A percentile compares a stretch with the other conserved stretches of the same genome.
These are phyloP conservation scores for Friedmanniomyces endolithicus DNA, from an alignment of 495 filamentous ascomycete genomes.

Conservation along the genomic window DNA sequence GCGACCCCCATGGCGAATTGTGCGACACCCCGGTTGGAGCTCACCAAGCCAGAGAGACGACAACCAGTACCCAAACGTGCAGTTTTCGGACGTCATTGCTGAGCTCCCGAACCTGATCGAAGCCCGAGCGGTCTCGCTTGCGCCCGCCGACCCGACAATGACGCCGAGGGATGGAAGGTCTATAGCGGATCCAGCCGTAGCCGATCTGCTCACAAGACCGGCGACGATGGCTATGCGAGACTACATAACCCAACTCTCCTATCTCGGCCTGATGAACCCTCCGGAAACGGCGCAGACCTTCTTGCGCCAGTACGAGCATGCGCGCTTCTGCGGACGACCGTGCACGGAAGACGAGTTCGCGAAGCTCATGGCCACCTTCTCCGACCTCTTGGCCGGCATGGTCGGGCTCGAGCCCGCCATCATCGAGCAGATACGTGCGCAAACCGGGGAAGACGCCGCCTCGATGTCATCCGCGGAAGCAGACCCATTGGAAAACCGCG, in stretches of 20 bases:
- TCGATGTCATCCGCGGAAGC: neutral
- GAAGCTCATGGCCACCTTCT: constrained; percentile 75
- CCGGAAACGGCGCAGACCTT: constrained; percentile 49
- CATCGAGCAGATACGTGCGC: constrained; percentile 16
- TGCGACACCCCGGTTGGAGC: constrained; percentile 83
- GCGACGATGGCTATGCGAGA: constrained; percentile 64
- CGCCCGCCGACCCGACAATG: constrained; percentile 45
- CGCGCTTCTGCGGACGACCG: constrained; percentile 57
- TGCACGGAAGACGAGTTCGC: constrained; percentile 60
- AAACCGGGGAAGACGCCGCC: neutral
- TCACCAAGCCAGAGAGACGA: constrained; percentile 46
- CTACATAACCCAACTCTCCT: constrained; percentile 61
- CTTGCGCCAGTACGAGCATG: constrained; percentile 63
- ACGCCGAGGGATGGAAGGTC: constrained; percentile 3
- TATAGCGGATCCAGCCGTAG: constrained; percentile 47
- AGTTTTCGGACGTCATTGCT: constrained; percentile 66
- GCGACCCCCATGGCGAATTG: constrained; percentile 59
- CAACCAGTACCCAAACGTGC: constrained; percentile 60
- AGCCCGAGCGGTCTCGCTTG: constrained; percentile 76
- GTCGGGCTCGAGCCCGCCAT: constrained; percentile 39
- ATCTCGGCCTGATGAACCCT: constrained; percentile 49
- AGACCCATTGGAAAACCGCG: neutral
- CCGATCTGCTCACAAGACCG: constrained; percentile 59
- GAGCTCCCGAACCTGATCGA: constrained; percentile 90
- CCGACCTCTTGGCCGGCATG: constrained; percentile 69